A percentile compares a stretch with the other conserved stretches of the same genome.
phyloP scores from a whole-genome alignment of 2,329 filamentous ascomycete genomes.

The Nothopassalora personata region DNA sequence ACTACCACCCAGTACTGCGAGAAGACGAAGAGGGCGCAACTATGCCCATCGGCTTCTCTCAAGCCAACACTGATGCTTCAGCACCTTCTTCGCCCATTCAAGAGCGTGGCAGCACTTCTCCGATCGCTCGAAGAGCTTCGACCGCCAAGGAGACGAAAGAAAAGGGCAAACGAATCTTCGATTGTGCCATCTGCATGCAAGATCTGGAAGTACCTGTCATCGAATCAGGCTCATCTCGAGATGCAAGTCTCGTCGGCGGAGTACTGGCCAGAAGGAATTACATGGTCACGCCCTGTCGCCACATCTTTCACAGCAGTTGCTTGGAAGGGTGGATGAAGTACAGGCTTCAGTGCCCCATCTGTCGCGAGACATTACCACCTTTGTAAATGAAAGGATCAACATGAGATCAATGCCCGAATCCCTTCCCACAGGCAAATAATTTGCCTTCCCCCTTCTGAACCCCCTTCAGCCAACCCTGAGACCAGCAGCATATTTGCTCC shows the following conservation, averaged over 20 bases:
- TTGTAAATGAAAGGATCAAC: conserved; percentile 44
- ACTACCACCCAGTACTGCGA: conserved; percentile 86
- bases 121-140: conserved; percentile 12
- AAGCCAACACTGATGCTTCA: conserved; percentile 22
- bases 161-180: conserved; percentile 61
- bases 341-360: conserved; percentile 89
- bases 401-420: background rate
- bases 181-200: conserved; percentile 94
- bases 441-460: background rate
- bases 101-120: conserved; percentile 27
- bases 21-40: conserved; percentile 74
- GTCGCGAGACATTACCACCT: conserved; percentile 80
- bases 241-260: conserved; percentile 48
- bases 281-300: conserved; percentile 95
- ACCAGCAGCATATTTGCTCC: background rate
- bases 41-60: conserved; percentile 65
- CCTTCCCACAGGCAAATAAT: background rate
- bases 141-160: conserved; percentile 37
- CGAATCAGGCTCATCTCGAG: conserved; percentile 38
- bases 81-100: conserved; percentile 23
- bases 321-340: conserved; percentile 96
- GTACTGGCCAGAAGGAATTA: conserved; percentile 77
- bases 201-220: conserved; percentile 83
- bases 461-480: background rate
- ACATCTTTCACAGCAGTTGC: conserved; percentile 90